Evolutionary conservation across 2,329 filamentous ascomycete species (phyloP).

Genomic region (Simplicillium sp.): DNA sequence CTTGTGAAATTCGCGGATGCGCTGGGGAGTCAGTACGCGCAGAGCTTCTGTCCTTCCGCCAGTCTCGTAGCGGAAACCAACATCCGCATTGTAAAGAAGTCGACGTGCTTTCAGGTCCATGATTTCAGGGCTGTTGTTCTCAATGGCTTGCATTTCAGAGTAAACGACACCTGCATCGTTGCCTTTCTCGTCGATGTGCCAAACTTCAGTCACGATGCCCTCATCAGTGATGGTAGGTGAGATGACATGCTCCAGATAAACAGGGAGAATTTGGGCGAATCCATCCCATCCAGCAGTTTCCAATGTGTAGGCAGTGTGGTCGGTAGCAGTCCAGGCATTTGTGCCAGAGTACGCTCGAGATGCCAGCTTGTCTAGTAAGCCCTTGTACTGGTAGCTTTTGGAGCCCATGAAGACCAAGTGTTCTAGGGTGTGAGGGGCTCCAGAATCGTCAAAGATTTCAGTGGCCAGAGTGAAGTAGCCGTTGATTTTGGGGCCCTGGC

Average conservation of each 20-base stretch:
- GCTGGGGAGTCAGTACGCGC: conserved; percentile 73
- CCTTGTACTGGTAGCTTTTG: conserved; percentile 88
- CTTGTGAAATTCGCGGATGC: conserved; percentile 88
- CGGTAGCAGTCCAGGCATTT: conserved; percentile 94
- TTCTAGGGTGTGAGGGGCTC: conserved; percentile 80
- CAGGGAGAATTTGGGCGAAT: conserved; percentile 86
- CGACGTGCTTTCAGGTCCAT: conserved; percentile 79
- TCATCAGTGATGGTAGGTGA: conserved; percentile 87
- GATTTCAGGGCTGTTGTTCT: conserved; percentile 74
- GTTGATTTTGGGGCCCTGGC: conserved; percentile 87
- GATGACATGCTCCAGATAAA: conserved; percentile 92
- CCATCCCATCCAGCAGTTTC: conserved; percentile 96
- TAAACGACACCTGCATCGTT: conserved; percentile 97
- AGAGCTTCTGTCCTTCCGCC: conserved; percentile 93
- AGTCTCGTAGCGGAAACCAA: conserved; percentile 96
- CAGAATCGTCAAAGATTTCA: conserved; percentile 95
- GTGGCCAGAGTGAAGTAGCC: conserved; percentile 95
- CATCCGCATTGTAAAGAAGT: conserved; percentile 75
- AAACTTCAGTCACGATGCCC: conserved; percentile 89
- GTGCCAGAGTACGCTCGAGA: conserved; percentile 88
- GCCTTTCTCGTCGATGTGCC: conserved; percentile 87
- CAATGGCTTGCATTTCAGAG: conserved; percentile 95
- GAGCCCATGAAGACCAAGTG: conserved; percentile 85
- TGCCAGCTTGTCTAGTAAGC: conserved; percentile 86
- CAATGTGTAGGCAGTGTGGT: conserved; percentile 92